phyloP scores from a whole-genome alignment of 2,329 filamentous ascomycete species.

The Dactylellina sp. region DNA sequence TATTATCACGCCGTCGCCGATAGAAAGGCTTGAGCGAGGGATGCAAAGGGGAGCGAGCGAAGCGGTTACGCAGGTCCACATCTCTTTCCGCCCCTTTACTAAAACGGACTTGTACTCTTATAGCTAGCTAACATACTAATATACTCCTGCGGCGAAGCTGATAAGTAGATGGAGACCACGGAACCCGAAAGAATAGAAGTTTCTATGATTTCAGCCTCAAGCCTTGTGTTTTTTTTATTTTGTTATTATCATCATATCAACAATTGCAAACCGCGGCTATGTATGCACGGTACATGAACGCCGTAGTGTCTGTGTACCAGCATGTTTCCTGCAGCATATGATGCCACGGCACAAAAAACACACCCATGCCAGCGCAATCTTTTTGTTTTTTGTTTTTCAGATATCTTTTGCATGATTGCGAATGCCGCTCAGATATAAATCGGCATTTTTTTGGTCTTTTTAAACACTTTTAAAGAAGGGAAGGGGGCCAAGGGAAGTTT shows the following conservation, averaged over 20 bases:
- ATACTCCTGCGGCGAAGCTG: conserved; percentile 13
- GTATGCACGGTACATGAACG: too few species aligned
- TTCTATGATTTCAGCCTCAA: not conserved
- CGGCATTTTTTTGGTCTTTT: not conserved
- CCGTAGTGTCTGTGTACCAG: too few species aligned
- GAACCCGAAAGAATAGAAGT: not conserved
- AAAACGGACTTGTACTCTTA: not conserved
- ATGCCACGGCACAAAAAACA: too few species aligned
- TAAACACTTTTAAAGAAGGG: not conserved
- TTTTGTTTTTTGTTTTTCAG: too few species aligned
- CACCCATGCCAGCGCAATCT: too few species aligned
- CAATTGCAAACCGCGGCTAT: too few species aligned
- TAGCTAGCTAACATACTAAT: not conserved
- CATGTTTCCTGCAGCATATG: too few species aligned
- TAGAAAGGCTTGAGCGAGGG: not conserved
- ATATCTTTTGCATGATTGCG: too few species aligned
- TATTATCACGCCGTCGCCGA: too few species aligned
- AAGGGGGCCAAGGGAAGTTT: conserved; percentile 1
- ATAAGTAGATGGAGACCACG: not conserved
- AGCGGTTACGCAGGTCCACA: not conserved
- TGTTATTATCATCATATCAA: too few species aligned
- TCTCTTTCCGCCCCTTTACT: conserved; percentile 1
- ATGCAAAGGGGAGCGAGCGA: not conserved
- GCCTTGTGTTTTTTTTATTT: too few species aligned
- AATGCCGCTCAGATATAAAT: not conserved